Percentiles rank a stretch among this genome's conserved stretches.
Conservation (phyloP, 768 basidiomycete genomes). For the Mycena crocata region DNA sequence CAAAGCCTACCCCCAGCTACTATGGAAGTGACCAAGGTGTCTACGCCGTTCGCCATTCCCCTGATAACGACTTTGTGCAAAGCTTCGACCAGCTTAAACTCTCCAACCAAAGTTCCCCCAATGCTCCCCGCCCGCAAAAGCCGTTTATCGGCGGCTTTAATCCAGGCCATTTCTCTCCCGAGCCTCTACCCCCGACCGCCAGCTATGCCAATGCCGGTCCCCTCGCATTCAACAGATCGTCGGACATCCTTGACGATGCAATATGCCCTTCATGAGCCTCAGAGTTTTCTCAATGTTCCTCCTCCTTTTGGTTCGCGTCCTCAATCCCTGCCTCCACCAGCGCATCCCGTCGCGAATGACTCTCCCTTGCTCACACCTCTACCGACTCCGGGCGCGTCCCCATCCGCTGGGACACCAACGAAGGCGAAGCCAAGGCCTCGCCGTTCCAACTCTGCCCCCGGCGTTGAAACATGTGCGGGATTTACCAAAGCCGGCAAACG, state of each 20-base stretch:
- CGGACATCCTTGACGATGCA: slow-evolving; percentile 37
- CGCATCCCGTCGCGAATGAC: slow-evolving; percentile 3
- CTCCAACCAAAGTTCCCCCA: slow-evolving; percentile 9
- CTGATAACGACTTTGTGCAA: slow-evolving; percentile 19
- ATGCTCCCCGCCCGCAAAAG: slow-evolving; percentile 14
- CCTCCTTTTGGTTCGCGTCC: slow-evolving; percentile 13
- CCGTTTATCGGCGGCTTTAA: slow-evolving; percentile 33
- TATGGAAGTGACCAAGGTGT: slow-evolving; percentile 26
- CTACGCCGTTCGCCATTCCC: slow-evolving; percentile 19
- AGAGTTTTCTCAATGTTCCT: slow-evolving; percentile 27
- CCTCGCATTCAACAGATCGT: not conserved
- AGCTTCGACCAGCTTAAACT: slow-evolving; percentile 25
- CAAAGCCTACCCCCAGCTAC: slow-evolving; percentile 26
- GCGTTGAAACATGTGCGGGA: slow-evolving; percentile 31
- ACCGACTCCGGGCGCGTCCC: slow-evolving; percentile 6
- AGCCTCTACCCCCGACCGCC: slow-evolving; percentile 33
- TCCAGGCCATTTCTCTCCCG: slow-evolving; percentile 22
- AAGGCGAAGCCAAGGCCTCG: slow-evolving; percentile 27
- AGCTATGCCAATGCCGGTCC: slow-evolving; percentile 36
- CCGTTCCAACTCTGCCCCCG: slow-evolving; percentile 31
- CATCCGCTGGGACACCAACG: slow-evolving; percentile 17
- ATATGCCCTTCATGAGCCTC: slow-evolving; percentile 33
- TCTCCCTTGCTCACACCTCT: slow-evolving; percentile 33
- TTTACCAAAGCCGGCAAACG: slow-evolving; percentile 33
- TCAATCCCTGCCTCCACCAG: slow-evolving; percentile 25